A percentile compares a stretch with the other conserved stretches of the same genome.
Evolutionary conservation across 306 rosid genomes (phyloP).

Genomic region (Pyrus betulifolia): DNA sequence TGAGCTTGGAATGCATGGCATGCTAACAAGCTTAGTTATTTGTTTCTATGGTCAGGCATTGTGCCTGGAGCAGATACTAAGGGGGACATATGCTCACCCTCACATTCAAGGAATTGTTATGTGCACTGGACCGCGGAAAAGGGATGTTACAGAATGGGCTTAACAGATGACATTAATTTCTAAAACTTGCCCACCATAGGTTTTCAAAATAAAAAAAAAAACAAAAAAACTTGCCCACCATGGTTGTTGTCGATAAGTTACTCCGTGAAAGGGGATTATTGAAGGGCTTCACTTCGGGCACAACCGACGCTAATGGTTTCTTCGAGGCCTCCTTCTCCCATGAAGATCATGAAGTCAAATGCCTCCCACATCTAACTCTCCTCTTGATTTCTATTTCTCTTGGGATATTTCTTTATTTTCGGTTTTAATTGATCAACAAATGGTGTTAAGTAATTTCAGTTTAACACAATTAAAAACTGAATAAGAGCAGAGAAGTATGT

Average conservation of each 20-base stretch:
- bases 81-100: constrained; percentile 65
- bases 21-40: not conserved
- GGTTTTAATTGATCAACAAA: no score
- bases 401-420: not conserved
- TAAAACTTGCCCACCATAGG: constrained; percentile 51
- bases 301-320: constrained; percentile 22
- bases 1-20: not conserved
- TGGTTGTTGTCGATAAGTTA: constrained; percentile 53
- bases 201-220: no score
- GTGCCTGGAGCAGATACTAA: constrained; percentile 47
- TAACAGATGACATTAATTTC: constrained; percentile 50
- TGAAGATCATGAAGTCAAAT: constrained; percentile 34
- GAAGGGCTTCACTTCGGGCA: not conserved
- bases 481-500: no score
- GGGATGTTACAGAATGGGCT: constrained; percentile 50
- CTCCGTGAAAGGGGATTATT: constrained; percentile 43
- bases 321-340: constrained; percentile 31
- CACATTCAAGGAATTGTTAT: constrained; percentile 46
- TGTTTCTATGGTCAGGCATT: constrained; percentile 22
- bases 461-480: no score
- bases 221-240: no score
- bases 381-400: not conserved
- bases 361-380: constrained; percentile 7
- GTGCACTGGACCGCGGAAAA: constrained; percentile 49
- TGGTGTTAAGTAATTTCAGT: no score